These are phyloP conservation scores for Lactifluus piperatus DNA, from an alignment of 768 basidiomycete species.

Conservation along the genomic window DNA sequence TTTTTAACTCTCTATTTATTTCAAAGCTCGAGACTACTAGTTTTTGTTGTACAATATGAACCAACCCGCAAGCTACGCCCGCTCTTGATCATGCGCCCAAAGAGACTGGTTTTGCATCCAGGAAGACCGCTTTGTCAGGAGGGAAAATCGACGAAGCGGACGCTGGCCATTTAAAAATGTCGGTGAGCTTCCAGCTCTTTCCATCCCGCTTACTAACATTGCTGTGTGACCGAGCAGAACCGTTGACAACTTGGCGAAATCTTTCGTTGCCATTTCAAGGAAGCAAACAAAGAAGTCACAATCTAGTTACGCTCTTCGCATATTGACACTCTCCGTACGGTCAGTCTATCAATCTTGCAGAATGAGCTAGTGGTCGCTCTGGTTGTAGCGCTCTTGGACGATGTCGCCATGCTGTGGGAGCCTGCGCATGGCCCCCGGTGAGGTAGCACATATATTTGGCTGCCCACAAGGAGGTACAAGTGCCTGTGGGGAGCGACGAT, in stretches of 20 bases:
- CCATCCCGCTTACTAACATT: constrained; percentile 30
- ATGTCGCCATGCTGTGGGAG: constrained; percentile 37
- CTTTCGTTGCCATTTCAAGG: too few species aligned
- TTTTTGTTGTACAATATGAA: constrained; percentile 75
- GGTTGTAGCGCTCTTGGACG: too few species aligned
- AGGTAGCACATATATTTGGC: constrained; percentile 77
- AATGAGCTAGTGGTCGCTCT: too few species aligned
- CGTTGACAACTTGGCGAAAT: too few species aligned
- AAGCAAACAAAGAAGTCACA: too few species aligned
- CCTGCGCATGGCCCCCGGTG: constrained; percentile 47
- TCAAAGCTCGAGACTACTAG: too few species aligned
- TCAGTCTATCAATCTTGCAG: too few species aligned
- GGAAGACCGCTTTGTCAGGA: too few species aligned
- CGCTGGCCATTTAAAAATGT: constrained; percentile 52
- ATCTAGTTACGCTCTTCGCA: constrained; percentile 43
- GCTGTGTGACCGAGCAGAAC: too few species aligned
- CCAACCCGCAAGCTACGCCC: too few species aligned
- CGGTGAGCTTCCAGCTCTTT: constrained; percentile 51
- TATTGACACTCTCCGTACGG: constrained; percentile 51
- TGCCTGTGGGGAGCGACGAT: constrained; percentile 49
- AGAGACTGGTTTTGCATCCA: constrained; percentile 60
- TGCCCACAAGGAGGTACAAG: constrained; percentile 42
- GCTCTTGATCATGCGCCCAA: too few species aligned
- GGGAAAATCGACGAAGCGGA: constrained; percentile 69
- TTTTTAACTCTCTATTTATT: too few species aligned